These are phyloP conservation scores for Thelonectria olida DNA, from an alignment of 2,329 filamentous ascomycete species.

Conservation along the genomic window DNA sequence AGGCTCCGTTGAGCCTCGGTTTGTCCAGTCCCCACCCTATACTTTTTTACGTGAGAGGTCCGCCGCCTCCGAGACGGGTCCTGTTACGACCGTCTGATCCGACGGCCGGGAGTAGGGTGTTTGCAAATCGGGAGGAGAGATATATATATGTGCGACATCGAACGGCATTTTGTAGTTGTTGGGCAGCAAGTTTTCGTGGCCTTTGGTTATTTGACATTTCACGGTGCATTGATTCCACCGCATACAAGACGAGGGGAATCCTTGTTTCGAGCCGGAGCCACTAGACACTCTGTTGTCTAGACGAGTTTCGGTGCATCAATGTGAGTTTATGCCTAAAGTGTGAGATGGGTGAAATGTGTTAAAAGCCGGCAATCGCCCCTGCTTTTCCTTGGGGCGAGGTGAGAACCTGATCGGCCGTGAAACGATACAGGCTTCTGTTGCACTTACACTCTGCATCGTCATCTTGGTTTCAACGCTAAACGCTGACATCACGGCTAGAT, in stretches of 20 bases:
- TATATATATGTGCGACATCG: neutral
- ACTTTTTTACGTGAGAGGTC: neutral
- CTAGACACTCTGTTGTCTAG: neutral
- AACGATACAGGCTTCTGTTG: neutral
- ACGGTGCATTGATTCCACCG: conserved; percentile 4
- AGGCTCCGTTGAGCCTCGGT: conserved; percentile 20
- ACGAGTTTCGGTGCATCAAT: neutral
- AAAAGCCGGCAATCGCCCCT: neutral
- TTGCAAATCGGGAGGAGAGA: neutral
- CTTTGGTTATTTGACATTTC: neutral
- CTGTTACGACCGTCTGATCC: neutral
- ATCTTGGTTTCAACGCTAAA: neutral
- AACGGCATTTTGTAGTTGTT: neutral
- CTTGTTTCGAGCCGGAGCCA: neutral
- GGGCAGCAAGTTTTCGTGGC: neutral
- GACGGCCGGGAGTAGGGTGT: neutral
- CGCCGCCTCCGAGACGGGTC: neutral
- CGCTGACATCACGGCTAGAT: neutral
- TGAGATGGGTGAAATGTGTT: no score
- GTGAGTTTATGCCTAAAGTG: no score
- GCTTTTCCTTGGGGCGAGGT: neutral
- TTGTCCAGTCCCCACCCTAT: conserved; percentile 1
- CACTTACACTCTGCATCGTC: neutral
- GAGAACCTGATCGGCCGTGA: neutral
- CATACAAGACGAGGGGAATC: neutral